Evolutionary conservation across 2,329 filamentous ascomycete genomes (phyloP), one percentile per base, ranked within the genome.

Genomic region (Dendrostoma leiphaemia): DNA sequence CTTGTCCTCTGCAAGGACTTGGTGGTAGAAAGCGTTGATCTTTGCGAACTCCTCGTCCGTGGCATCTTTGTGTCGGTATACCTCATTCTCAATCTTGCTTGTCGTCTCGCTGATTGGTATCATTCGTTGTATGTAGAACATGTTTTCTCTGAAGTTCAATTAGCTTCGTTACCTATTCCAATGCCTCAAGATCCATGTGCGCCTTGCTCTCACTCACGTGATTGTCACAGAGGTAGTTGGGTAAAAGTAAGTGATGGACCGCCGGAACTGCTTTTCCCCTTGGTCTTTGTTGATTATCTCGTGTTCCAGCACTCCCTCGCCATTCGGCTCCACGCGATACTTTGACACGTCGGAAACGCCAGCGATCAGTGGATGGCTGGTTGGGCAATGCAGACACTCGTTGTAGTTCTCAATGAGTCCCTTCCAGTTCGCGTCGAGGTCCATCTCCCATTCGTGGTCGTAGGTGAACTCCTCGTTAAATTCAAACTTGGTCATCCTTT

Each of bases 101-200:
- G 65, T 69, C 10, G 68, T 71, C 1, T 75, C 68, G 2, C 68
- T 69, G n/a, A 70, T 67, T 4, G 77, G 77, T 26, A 80, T 69
- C 66, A 78, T 77, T 44, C 75, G 71, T 61, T 78, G 74, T 57
- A 80, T 77, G 64, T 78, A 78, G 60, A 80, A 74, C 66, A 80
- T 80, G 62, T 77, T 63, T 23, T 70, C 65, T 4, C 72, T 75
- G 57, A 3, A 3, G 3, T 3, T 3, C 7, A 7, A 17, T 51
- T 4, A 28, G 34, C 7, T 12, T 54, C 19, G 28, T n/a, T n/a
- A n/a, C n/a, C n/a, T n/a, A n/a, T n/a, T n/a, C n/a, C 3, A 19
- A 41, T 15, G 9, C 12, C 6, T 24, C 10, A n/a, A n/a, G 4
- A 23, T 10, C 15, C 19, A 21, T 6, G 2, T 34, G 5, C 3